These are phyloP conservation scores for Phytophthora colocasiae DNA, from an alignment of 352 stramenopile species.

Conservation along the genomic window DNA sequence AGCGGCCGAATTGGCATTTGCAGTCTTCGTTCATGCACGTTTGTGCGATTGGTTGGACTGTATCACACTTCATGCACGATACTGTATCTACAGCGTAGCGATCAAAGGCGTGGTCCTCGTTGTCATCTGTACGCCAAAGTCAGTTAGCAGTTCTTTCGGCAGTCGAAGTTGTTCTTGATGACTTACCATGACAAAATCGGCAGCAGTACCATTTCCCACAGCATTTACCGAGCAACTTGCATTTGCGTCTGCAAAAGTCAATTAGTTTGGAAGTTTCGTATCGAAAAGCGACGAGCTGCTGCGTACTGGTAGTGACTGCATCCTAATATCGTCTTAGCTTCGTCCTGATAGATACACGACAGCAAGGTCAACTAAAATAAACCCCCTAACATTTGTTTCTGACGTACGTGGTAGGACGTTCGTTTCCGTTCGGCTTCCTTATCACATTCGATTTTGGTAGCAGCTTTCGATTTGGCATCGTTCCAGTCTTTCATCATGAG, in stretches of 20 bases:
- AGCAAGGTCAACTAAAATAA: constrained; percentile 1
- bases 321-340: constrained; percentile 68
- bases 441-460: constrained; percentile 51
- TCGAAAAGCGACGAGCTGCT: neutral
- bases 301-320: constrained; percentile 89
- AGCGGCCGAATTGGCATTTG: constrained; percentile 88
- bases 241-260: constrained; percentile 49
- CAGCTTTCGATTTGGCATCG: constrained; percentile 65
- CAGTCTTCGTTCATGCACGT: constrained; percentile 73
- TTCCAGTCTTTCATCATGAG: constrained; percentile 91
- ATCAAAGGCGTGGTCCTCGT: constrained; percentile 92
- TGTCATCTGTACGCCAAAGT: constrained; percentile 52
- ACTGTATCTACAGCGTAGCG: constrained; percentile 95
- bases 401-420: constrained; percentile 66
- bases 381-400: neutral
- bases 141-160: neutral
- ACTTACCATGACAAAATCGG: constrained; percentile 88
- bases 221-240: constrained; percentile 88
- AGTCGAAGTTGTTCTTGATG: neutral
- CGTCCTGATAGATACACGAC: constrained; percentile 44
- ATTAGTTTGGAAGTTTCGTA: neutral
- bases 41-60: constrained; percentile 70
- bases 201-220: constrained; percentile 92
- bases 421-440: constrained; percentile 53
- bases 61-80: constrained; percentile 94